Percentiles rank a stretch among this genome's conserved stretches.
Conservation (phyloP, 805 yeast genomes). For the Danielia reshetovae region DNA sequence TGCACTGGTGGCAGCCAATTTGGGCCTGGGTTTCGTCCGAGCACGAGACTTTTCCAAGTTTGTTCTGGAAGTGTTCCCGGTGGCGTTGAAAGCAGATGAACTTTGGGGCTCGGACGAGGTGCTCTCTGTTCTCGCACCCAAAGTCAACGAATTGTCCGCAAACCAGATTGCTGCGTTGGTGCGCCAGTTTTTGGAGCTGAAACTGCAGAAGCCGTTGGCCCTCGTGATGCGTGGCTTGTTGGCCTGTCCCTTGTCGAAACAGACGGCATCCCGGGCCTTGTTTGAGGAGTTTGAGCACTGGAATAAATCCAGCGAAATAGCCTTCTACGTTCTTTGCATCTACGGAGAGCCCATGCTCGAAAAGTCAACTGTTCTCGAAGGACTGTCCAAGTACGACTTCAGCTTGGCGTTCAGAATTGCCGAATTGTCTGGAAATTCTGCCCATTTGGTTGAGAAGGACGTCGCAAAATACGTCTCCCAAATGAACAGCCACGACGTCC, state of each 20-base stretch:
- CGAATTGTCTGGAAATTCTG: constrained; percentile 38
- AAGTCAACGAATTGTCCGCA: constrained; percentile 43
- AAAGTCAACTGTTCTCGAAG: constrained; percentile 12
- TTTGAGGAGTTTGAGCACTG: constrained; percentile 11
- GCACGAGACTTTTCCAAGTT: constrained; percentile 58
- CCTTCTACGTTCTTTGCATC: constrained; percentile 45
- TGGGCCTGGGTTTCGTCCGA: constrained; percentile 46
- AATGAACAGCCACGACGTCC: constrained; percentile 4
- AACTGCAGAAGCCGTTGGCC: constrained; percentile 6
- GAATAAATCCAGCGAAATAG: constrained; percentile 51
- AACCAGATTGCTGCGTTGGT: constrained; percentile 34
- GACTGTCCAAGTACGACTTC: constrained; percentile 19
- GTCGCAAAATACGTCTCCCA: constrained; percentile 10
- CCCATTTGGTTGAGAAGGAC: constrained; percentile 17
- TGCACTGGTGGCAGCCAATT: constrained; percentile 11
- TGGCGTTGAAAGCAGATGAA: constrained; percentile 12
- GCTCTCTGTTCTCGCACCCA: constrained; percentile 33
- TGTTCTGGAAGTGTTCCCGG: constrained; percentile 41
- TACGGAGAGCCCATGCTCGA: constrained; percentile 28
- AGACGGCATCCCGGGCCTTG: constrained; percentile 10
- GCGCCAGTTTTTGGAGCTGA: constrained; percentile 3
- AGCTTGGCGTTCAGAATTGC: constrained; percentile 46
- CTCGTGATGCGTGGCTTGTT: constrained; percentile 38
- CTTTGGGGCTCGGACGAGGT: constrained; percentile 28
- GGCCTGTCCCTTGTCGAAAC: constrained; percentile 20